phyloP scores from a whole-genome alignment of 2,329 filamentous ascomycete species.

The Nemania abortiva region DNA sequence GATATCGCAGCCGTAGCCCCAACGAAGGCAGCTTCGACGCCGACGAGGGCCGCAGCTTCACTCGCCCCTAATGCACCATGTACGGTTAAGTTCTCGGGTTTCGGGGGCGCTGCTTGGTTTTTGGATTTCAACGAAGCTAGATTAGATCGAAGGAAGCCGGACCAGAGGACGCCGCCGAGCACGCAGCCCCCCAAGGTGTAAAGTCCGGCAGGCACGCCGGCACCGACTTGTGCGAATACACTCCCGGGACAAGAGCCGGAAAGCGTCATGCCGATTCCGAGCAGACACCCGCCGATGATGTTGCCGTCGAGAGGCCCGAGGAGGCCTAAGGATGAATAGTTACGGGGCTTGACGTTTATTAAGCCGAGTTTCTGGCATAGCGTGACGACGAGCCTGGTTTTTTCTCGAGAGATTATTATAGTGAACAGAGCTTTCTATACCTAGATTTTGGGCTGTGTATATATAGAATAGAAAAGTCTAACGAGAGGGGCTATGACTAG shows the following conservation, averaged over 20 bases:
- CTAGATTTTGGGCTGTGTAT: not conserved
- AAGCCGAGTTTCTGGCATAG: slow-evolving; percentile 59
- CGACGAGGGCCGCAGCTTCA: slow-evolving; percentile 53
- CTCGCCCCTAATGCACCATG: slow-evolving; percentile 58
- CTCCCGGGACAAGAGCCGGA: slow-evolving; percentile 75
- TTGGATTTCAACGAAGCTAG: slow-evolving; percentile 44
- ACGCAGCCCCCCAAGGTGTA: slow-evolving; percentile 67
- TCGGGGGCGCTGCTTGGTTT: slow-evolving; percentile 42
- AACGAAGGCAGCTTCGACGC: slow-evolving; percentile 59
- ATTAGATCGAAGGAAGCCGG: slow-evolving; percentile 56
- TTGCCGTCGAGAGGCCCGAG: slow-evolving; percentile 72
- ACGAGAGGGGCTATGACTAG: not conserved
- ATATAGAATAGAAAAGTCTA: slow-evolving; percentile 25
- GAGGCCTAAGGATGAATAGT: slow-evolving; percentile 64
- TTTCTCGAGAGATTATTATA: slow-evolving; percentile 17
- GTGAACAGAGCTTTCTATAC: not conserved
- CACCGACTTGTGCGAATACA: slow-evolving; percentile 70
- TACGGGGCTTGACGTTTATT: slow-evolving; percentile 60
- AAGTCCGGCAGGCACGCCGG: slow-evolving; percentile 63
- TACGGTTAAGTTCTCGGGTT: slow-evolving; percentile 50
- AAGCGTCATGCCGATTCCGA: slow-evolving; percentile 75
- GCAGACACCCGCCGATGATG: slow-evolving; percentile 70
- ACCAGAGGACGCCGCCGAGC: slow-evolving; percentile 67
- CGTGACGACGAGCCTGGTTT: slow-evolving; percentile 54
- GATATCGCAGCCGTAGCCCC: slow-evolving; percentile 56